Evolutionary conservation across 2,329 filamentous ascomycete species (phyloP).

Genomic region (Aspergillus sp.): DNA sequence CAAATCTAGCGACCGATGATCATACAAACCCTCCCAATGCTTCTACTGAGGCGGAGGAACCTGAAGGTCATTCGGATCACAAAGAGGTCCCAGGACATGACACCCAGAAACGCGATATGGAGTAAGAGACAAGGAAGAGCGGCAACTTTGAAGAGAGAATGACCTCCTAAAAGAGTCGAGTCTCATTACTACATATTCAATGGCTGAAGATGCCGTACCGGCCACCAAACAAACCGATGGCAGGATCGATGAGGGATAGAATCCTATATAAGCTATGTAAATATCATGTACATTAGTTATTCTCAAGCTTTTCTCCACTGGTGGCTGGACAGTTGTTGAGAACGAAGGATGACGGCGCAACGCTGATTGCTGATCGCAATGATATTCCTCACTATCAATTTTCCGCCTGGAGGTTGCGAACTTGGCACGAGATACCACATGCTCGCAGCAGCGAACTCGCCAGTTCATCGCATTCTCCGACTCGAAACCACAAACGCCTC

Average conservation of each 20-base stretch:
- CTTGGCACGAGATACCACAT: not conserved
- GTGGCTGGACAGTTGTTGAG: not conserved
- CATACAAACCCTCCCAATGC: not conserved
- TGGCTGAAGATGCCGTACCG: too few relatives aligned
- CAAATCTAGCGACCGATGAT: not conserved
- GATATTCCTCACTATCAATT: not conserved
- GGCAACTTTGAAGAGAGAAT: conserved; percentile 5
- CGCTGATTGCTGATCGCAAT: conserved; percentile 9
- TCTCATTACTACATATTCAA: too few relatives aligned
- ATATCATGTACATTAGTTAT: not conserved
- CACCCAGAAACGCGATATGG: conserved; percentile 24
- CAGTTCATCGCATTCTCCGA: not conserved
- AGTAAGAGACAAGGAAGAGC: conserved; percentile 27
- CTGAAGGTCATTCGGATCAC: not conserved
- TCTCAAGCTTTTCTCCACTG: not conserved
- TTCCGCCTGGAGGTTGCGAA: not conserved
- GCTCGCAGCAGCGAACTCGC: not conserved
- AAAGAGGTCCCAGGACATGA: conserved; percentile 22
- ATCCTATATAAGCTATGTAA: not conserved
- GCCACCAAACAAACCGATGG: not conserved
- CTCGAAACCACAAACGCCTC: not conserved
- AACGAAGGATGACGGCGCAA: not conserved
- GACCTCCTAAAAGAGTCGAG: too few relatives aligned
- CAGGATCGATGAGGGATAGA: not conserved
- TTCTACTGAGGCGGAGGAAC: not conserved